These are phyloP conservation scores for Monascus ruber DNA, from an alignment of 2,329 filamentous ascomycete genomes.

Conservation along the genomic window DNA sequence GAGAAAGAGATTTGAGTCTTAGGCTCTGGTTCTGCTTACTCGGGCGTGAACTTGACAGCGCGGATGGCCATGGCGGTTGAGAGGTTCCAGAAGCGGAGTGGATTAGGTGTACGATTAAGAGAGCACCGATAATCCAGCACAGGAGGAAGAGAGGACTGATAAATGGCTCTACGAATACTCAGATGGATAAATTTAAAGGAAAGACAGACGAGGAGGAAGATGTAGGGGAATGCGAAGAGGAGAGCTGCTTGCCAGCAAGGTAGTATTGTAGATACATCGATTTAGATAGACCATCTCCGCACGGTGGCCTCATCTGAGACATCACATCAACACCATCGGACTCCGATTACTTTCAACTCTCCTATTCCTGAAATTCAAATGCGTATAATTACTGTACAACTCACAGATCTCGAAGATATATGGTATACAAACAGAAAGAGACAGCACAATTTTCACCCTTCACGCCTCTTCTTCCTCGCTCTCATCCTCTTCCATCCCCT, in stretches of 20 bases:
- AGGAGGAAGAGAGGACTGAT: not conserved
- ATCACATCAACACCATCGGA: not conserved
- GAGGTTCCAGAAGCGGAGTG: constrained; percentile 3
- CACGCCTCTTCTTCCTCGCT: constrained; percentile 64
- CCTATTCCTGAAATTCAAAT: constrained; percentile 6
- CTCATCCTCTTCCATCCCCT: constrained; percentile 91
- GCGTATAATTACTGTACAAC: constrained; percentile 9
- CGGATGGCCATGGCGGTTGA: constrained; percentile 28
- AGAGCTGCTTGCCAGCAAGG: constrained; percentile 5
- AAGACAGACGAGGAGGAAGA: not conserved
- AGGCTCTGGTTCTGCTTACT: constrained; percentile 17
- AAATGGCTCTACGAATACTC: not conserved
- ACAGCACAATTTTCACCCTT: constrained; percentile 3
- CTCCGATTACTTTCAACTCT: too few relatives aligned
- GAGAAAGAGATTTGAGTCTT: not conserved
- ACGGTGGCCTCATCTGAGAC: not conserved
- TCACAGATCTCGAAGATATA: not conserved
- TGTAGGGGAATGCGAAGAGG: not conserved
- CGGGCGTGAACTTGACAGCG: constrained; percentile 30
- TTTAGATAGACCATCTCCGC: not conserved
- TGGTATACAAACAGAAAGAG: constrained; percentile 5
- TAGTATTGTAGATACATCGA: not conserved
- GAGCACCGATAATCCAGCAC: not conserved
- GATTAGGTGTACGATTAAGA: not conserved
- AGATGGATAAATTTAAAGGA: too few relatives aligned